These are phyloP conservation scores for Populus hybrid DNA, from an alignment of 441 rosid genomes.

Conservation along the genomic window DNA sequence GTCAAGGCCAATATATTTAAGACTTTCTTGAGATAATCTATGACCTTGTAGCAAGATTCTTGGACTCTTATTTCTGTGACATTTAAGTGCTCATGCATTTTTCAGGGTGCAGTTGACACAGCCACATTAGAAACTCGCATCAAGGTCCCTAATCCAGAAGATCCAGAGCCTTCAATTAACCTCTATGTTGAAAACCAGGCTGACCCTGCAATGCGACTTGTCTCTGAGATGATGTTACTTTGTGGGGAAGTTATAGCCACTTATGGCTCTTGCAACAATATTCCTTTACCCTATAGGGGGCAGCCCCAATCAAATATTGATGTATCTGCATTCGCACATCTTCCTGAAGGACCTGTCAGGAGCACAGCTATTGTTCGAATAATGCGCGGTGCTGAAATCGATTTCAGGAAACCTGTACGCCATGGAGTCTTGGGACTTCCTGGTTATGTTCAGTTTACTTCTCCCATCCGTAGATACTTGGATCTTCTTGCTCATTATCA, in stretches of 20 bases:
- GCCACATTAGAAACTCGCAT: constrained; percentile 76
- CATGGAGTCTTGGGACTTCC: constrained; percentile 92
- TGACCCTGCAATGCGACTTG: constrained; percentile 89
- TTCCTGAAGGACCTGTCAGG: constrained; percentile 96
- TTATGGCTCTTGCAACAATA: constrained; percentile 65
- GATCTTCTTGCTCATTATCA: constrained; percentile 98
- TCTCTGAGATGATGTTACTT: constrained; percentile 97
- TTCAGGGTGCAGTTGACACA: constrained; percentile 91
- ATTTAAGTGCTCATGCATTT: constrained; percentile 17
- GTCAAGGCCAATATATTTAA: neutral
- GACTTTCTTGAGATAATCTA: neutral
- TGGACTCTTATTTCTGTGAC: constrained; percentile 5
- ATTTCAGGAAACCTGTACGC: constrained; percentile 79
- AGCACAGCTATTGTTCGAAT: constrained; percentile 65
- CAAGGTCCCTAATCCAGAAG: constrained; percentile 86
- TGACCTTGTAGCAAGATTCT: neutral
- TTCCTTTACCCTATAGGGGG: constrained; percentile 93
- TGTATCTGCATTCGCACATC: constrained; percentile 75
- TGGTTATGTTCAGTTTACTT: constrained; percentile 97
- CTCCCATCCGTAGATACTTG: constrained; percentile 95
- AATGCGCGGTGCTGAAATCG: constrained; percentile 90
- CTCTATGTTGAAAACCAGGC: constrained; percentile 92
- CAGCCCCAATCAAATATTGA: constrained; percentile 91
- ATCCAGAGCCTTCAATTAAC: constrained; percentile 73
- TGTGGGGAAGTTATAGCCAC: constrained; percentile 93